A percentile compares a stretch with the other conserved stretches of the same genome.
phyloP scores from a whole-genome alignment of 345 rosid genomes.

The Salix udensis region DNA sequence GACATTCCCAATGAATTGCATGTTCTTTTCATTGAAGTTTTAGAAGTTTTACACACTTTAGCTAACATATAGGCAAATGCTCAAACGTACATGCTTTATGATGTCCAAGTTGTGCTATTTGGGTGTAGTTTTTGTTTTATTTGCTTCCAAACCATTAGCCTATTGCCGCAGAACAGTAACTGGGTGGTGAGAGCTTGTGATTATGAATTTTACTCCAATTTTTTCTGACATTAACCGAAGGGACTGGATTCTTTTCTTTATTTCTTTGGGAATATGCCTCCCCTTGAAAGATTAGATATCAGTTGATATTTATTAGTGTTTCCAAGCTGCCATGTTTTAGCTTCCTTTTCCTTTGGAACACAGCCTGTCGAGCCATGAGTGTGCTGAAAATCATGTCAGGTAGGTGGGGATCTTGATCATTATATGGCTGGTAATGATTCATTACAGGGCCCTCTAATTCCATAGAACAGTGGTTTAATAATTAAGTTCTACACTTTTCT shows the following conservation, averaged over 20 bases:
- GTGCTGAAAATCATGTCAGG: background rate
- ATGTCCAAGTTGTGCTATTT: background rate
- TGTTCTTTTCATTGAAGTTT: too few species aligned
- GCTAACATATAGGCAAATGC: too few species aligned
- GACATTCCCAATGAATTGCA: too few species aligned
- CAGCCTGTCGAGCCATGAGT: too few species aligned
- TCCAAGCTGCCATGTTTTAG: background rate
- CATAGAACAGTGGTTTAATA: background rate
- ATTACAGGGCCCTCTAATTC: background rate
- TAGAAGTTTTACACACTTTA: too few species aligned
- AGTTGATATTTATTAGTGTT: too few species aligned
- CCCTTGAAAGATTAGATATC: background rate
- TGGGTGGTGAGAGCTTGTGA: background rate
- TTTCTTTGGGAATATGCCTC: background rate
- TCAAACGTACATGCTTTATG: background rate
- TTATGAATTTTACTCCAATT: background rate
- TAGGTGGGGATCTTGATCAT: background rate
- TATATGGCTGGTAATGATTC: background rate
- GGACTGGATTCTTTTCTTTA: background rate
- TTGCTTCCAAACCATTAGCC: background rate
- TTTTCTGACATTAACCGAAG: background rate
- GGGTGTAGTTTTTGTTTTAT: too few species aligned
- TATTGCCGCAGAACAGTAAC: background rate
- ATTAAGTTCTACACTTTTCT: background rate
- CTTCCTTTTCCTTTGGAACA: too few species aligned